phyloP scores from a whole-genome alignment of 805 yeast genomes.

The Debaryomyces hansenii region DNA sequence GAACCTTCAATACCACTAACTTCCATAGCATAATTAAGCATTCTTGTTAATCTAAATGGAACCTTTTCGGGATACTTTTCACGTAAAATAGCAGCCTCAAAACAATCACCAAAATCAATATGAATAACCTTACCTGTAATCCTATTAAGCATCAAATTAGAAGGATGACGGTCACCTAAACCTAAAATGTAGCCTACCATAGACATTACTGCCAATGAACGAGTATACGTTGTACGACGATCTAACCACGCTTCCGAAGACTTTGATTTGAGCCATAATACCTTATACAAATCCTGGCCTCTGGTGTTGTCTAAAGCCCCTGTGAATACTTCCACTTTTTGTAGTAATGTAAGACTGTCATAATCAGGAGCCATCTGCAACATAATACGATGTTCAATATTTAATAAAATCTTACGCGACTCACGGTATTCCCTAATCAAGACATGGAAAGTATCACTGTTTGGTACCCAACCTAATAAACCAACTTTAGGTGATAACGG shows the following conservation, averaged over 20 bases:
- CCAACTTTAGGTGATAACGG: conserved; percentile 98
- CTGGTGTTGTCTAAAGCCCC: conserved; percentile 93
- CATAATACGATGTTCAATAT: conserved; percentile 95
- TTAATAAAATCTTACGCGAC: conserved; percentile 80
- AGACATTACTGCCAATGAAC: conserved; percentile 97
- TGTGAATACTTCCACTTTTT: conserved; percentile 95
- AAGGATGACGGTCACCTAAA: conserved; percentile 96
- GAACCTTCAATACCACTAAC: conserved; percentile 98
- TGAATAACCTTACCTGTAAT: conserved; percentile 94
- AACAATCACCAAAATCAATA: conserved; percentile 98
- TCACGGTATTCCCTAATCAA: conserved; percentile 91
- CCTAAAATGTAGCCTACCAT: conserved; percentile 98
- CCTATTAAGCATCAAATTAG: conserved; percentile 92
- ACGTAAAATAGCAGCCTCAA: conserved; percentile 94
- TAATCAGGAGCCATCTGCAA: conserved; percentile 97
- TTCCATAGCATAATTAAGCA: conserved; percentile 98
- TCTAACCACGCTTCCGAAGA: conserved; percentile 98
- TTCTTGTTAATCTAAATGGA: conserved; percentile 93
- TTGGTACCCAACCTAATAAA: conserved; percentile 93
- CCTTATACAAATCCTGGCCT: conserved; percentile 94
- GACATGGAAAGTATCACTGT: conserved; percentile 94
- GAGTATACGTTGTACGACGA: conserved; percentile 91
- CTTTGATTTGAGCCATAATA: conserved; percentile 92
- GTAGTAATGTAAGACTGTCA: conserved; percentile 82
- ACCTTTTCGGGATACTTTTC: conserved; percentile 98